Evolutionary conservation across 2,329 filamentous ascomycete species (phyloP).

Genomic region (Ceratocystis colombiana): DNA sequence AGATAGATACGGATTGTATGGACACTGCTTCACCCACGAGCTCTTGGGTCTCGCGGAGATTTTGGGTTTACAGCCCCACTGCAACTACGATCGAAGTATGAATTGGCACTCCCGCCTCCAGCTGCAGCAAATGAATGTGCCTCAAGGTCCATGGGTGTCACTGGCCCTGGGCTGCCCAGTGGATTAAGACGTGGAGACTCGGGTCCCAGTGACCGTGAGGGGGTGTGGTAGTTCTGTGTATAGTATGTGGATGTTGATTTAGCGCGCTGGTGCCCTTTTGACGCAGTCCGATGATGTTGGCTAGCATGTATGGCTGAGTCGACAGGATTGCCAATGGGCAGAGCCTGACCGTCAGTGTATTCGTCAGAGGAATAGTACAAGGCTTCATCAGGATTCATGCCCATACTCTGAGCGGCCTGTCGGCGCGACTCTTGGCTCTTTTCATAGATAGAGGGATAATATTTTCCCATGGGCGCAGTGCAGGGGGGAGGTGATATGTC

Average conservation of each 20-base stretch:
- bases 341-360: not conserved
- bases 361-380: slow-evolving; percentile 24
- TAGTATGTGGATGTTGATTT: not conserved
- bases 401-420: not conserved
- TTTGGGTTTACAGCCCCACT: slow-evolving; percentile 3
- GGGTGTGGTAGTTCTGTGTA: slow-evolving; percentile 10
- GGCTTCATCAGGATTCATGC: slow-evolving; percentile 2
- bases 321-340: not conserved
- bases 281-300: not conserved
- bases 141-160: slow-evolving; percentile 51
- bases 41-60: not conserved
- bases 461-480: slow-evolving; percentile 49
- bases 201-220: slow-evolving; percentile 34
- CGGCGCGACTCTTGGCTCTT: slow-evolving; percentile 30
- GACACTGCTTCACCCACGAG: slow-evolving; percentile 1
- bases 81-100: slow-evolving; percentile 26
- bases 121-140: slow-evolving; percentile 30
- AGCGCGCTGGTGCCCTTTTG: not conserved
- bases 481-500: slow-evolving; percentile 26
- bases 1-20: too few species aligned
- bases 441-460: slow-evolving; percentile 54
- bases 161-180: slow-evolving; percentile 49
- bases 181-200: slow-evolving; percentile 42
- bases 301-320: not conserved
- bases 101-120: slow-evolving; percentile 3